phyloP scores from a whole-genome alignment of 2,329 filamentous ascomycete species.

The Metarhizium anisopliae region DNA sequence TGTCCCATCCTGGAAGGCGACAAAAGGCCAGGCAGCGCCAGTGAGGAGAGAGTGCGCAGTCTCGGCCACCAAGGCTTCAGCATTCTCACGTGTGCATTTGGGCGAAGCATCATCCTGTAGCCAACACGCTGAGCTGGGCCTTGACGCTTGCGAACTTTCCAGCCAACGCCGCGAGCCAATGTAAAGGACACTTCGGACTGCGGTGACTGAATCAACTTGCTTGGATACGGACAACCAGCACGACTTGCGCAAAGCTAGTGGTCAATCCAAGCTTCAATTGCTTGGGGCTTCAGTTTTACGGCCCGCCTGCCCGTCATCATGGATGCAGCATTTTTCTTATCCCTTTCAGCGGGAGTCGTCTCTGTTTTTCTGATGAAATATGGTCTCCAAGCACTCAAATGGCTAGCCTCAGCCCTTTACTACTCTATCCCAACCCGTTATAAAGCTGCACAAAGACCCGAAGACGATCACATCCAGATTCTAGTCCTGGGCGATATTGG shows the following conservation, averaged over 20 bases:
- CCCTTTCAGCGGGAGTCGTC: constrained; percentile 24
- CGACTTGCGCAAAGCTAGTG: not conserved
- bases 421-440: constrained; percentile 26
- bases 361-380: constrained; percentile 22
- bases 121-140: too few species aligned
- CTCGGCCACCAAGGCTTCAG: not conserved
- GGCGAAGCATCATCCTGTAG: not conserved
- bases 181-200: not conserved
- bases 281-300: not conserved
- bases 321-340: constrained; percentile 22
- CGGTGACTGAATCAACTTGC: not conserved
- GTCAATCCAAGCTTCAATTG: not conserved
- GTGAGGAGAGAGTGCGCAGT: not conserved
- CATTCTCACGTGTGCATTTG: not conserved
- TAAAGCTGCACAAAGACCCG: constrained; percentile 21
- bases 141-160: too few species aligned
- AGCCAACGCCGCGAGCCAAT: too few species aligned
- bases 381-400: constrained; percentile 11
- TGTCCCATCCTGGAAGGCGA: not conserved
- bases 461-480: constrained; percentile 56
- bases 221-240: not conserved
- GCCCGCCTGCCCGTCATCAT: not conserved
- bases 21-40: not conserved
- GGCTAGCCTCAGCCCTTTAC: constrained; percentile 14
- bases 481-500: constrained; percentile 93